Evolutionary conservation across 352 stramenopile genomes (phyloP), one percentile per base, ranked within the genome.

Genomic region (Phytopythium delawarense): DNA sequence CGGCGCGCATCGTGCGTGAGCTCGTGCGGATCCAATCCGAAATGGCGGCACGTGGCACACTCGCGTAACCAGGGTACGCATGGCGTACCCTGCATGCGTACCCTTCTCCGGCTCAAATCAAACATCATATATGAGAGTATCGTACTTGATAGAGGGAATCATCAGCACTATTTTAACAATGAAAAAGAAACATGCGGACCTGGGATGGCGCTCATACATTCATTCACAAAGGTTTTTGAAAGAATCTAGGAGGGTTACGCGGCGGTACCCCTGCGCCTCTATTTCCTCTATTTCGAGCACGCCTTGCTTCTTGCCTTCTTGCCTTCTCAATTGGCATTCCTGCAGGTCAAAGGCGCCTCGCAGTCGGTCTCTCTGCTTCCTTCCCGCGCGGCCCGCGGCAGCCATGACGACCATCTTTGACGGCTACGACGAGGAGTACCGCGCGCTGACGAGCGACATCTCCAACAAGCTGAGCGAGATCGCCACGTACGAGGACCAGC

Each of bases 401-500:
- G 72, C 61, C 52, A 96, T 93, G 84, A 96, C 87, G 65, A 91
- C 84, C 40, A 96, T 94, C 62, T 96, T 96, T 49, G 87, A 96
- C 64, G 81, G 84, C 44, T 96, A 96, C 66, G 87, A 96, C 60
- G 87, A 96, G 71, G 87, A 96, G 65, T 96, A 96, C 61, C 84
- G 86, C 60, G 71, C 84, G 48, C 67, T 96, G 53, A 78, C 87
- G 35, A 88, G 81, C 72, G 86, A 93, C 64, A 92, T 96, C 73
- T 96, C 87, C 51, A 90, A 84, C 65, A 96, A 96, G 64, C 84
- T 96, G 63, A 94, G 84, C 71, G 87, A 96, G 60, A 78, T 96
- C 63, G 78, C 83, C 48, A 89, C 83, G 34, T 96, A 94, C 59
- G 87, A 96, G 67, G 83, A 94, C 57, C 63, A 91, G 61, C 79